Evolutionary conservation across 2,329 filamentous ascomycete species (phyloP), one percentile per base, ranked within the genome.

Genomic region (Huntiella savannae): DNA sequence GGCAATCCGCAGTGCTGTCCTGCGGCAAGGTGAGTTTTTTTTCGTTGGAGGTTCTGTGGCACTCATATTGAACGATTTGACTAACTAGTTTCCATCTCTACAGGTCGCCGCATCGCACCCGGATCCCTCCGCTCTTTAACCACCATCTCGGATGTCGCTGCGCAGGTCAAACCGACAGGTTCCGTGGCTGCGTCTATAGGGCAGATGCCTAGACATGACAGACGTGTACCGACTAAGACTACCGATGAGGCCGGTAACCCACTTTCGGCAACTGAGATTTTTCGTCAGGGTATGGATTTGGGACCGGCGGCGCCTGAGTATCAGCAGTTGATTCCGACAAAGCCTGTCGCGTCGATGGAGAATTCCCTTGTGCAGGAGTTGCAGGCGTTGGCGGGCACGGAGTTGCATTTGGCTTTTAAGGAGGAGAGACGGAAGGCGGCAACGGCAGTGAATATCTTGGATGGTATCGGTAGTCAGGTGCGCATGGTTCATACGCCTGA

Each of bases 401-500:
- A 47, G 28, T 47, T 44, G 19, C 43, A 50, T 42, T 28, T 16
- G 10, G 41, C 33, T 5, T 50, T 43, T 22, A 35, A 40, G 15
- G 34, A 36, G 19, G 36, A 47, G 33, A 11, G 35, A 19, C 8
- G n/a, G n/a, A n/a, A 36, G 36, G 39, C 43, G 13, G 19, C 36
- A 11, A 11, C n/a, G 5, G 41, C 43, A 17, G 41, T 44, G 16
- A 46, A 40, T 3, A 34, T 19, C 6, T 15, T 47, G 33, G n/a
- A 17, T 5, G 41, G 40, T 13, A 16, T 47, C 2, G 75, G 75
- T 5, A 65, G 70, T 5, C 32, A 54, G 1, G 59, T 75, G 6
- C 58, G 65, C 47, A 64, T 65, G 37, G 68, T 71, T 49, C 87
- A 88, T 62, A 61, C 71, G 50, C 80, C 82, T 3, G 68, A 72